These are phyloP conservation scores for Barnettozyma siamensis DNA, from an alignment of 805 yeast genomes.

Conservation along the genomic window DNA sequence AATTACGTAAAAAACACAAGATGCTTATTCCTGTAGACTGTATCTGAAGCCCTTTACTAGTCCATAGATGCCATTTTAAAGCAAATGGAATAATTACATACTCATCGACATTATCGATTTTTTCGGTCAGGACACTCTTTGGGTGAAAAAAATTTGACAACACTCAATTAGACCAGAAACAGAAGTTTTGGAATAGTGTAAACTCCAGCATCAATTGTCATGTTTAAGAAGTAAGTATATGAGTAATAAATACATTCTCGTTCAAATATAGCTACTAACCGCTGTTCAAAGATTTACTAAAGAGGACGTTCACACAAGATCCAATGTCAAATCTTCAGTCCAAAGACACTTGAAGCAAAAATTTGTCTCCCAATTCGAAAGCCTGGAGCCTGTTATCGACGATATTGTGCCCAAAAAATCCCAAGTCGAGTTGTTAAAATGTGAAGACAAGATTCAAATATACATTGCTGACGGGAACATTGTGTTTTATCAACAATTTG, in stretches of 20 bases:
- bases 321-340: conserved; percentile 91
- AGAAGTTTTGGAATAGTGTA: background rate
- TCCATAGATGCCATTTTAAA: too few species aligned
- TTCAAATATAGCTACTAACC: background rate
- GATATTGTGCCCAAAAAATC: conserved; percentile 84
- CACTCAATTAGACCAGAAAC: too few species aligned
- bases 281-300: conserved; percentile 54
- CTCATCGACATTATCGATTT: too few species aligned
- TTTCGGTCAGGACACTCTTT: background rate
- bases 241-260: too few species aligned
- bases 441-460: conserved; percentile 83
- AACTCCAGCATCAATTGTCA: conserved; percentile 16
- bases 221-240: conserved; percentile 41
- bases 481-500: conserved; percentile 74
- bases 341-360: conserved; percentile 81
- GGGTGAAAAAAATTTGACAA: background rate
- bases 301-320: conserved; percentile 84
- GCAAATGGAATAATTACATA: too few species aligned
- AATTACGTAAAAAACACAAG: too few species aligned
- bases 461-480: conserved; percentile 70
- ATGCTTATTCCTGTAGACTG: too few species aligned
- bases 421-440: conserved; percentile 71
- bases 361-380: conserved; percentile 67
- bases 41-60: too few species aligned
- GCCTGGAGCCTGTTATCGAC: conserved; percentile 72